Base-by-base conservation (phyloP, 441 rosid genomes). In the Eutrema salsugineum region DNA sequence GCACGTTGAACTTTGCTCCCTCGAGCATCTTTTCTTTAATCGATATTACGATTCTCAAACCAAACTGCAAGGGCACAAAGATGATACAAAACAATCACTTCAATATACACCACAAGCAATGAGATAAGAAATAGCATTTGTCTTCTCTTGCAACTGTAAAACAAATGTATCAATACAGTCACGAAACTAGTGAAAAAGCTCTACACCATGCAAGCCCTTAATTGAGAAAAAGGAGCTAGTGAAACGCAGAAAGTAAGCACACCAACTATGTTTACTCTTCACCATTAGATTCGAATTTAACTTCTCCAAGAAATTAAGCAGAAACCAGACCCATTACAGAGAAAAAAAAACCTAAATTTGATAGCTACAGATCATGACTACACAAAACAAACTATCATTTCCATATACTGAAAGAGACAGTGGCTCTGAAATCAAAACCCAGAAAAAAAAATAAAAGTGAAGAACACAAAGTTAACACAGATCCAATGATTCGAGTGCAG, bases 1-100 rank as follows among this genome's bases (percentile, higher is more conserved):
- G 72, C 51, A 82, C 90, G 42, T 87, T 74, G 73, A 86, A 86
- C 63, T 82, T 88, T 46, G 85, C 86, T 32, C 88, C 87, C 71
- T 88, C 93, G n/a, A 77, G 81, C 90, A 86, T 84, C 71, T 83
- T 82, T 53, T 17, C 1, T 35, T 35, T n/a, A 16, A n/a, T n/a
- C 22, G 15, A 9, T 20, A 8, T 8, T 57, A 43, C n/a, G 15
- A 11, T 5, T 64, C 11, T 50, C 24, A 2, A 4, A 33, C 55
- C 19, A 42, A 67, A 30, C 72, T 67, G 72, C 39, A 54, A 42
- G 11, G 6, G 9, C 27, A 65, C 44, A 56, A 60, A 43, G 43
- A 42, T 22, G n/a, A 67, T 40, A 61, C 8, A 49, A 12, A 58
- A 9, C 56, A 33, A 53, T 39, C 70, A 39, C 60, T 66, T 38